These are phyloP conservation scores for Botrytis tulipae DNA, from an alignment of 2,329 filamentous ascomycete genomes.

Conservation along the genomic window DNA sequence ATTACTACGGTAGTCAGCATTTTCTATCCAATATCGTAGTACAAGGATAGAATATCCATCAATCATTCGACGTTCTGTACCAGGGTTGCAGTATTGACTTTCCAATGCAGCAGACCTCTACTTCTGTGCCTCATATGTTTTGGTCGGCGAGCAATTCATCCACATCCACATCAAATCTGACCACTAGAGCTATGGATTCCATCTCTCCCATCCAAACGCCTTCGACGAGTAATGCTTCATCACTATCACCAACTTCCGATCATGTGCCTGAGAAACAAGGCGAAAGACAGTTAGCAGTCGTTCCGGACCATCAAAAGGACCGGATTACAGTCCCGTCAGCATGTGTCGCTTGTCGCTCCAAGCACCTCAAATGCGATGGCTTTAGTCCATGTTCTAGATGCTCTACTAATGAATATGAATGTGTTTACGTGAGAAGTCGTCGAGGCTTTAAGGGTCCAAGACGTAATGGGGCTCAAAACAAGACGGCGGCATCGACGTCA, in stretches of 20 bases:
- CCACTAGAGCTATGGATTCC: conserved; percentile 22
- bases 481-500: conserved; percentile 11
- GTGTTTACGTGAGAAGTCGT: conserved; percentile 71
- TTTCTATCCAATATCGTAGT: not conserved
- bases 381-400: conserved; percentile 68
- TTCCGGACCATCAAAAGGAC: conserved; percentile 26
- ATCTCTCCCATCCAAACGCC: conserved; percentile 18
- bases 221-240: conserved; percentile 21
- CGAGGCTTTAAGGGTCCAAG: conserved; percentile 71
- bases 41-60: conserved; percentile 16
- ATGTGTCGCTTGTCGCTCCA: conserved; percentile 36
- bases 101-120: conserved; percentile 21
- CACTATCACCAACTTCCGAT: conserved; percentile 18
- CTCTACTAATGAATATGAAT: conserved; percentile 55
- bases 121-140: conserved; percentile 25
- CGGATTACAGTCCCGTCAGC: conserved; percentile 34
- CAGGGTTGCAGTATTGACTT: conserved; percentile 11
- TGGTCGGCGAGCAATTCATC: conserved; percentile 30
- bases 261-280: conserved; percentile 22
- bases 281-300: conserved; percentile 20
- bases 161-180: conserved; percentile 22
- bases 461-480: conserved; percentile 21
- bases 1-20: conserved; percentile 19
- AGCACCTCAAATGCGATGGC: conserved; percentile 78
- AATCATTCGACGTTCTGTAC: conserved; percentile 16